phyloP scores from a whole-genome alignment of 1,284 basidiomycete genomes.

The Megacollybia platyphylla region DNA sequence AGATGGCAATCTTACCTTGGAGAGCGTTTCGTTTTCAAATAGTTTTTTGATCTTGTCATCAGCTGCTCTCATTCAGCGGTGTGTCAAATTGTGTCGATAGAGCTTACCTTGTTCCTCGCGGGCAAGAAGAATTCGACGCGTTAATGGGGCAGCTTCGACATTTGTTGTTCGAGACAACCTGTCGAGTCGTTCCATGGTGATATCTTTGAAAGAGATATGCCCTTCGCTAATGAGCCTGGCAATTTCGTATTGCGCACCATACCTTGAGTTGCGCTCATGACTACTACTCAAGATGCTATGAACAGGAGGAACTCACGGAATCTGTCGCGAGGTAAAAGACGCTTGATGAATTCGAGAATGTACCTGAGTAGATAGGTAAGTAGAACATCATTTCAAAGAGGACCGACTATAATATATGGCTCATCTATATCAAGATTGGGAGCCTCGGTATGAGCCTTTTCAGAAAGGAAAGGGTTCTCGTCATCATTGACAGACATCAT shows the following conservation, averaged over 20 bases:
- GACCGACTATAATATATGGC: background rate
- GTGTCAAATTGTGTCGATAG: background rate
- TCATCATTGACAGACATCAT: too few species aligned
- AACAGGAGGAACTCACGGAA: background rate
- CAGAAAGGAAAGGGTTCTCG: too few species aligned
- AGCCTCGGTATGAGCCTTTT: too few species aligned
- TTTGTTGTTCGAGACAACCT: constrained; percentile 15
- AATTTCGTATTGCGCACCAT: constrained; percentile 28
- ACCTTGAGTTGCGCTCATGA: constrained; percentile 15
- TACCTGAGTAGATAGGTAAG: background rate
- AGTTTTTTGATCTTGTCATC: constrained; percentile 2
- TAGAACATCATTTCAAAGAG: background rate
- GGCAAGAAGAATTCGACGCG: constrained; percentile 11
- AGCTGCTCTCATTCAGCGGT: background rate
- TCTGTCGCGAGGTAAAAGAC: background rate
- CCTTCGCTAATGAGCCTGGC: constrained; percentile 18
- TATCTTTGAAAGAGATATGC: constrained; percentile 12
- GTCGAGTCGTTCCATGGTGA: constrained; percentile 13
- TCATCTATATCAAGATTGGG: background rate
- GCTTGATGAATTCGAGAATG: background rate
- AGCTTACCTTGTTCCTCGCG: constrained; percentile 1
- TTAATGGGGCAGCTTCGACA: constrained; percentile 14
- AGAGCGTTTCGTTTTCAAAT: constrained; percentile 22
- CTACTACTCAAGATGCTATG: constrained; percentile 16
- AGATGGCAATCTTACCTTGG: constrained; percentile 16